phyloP scores from a whole-genome alignment of 805 yeast species.

The Wickerhamomyces rabaulensis region DNA sequence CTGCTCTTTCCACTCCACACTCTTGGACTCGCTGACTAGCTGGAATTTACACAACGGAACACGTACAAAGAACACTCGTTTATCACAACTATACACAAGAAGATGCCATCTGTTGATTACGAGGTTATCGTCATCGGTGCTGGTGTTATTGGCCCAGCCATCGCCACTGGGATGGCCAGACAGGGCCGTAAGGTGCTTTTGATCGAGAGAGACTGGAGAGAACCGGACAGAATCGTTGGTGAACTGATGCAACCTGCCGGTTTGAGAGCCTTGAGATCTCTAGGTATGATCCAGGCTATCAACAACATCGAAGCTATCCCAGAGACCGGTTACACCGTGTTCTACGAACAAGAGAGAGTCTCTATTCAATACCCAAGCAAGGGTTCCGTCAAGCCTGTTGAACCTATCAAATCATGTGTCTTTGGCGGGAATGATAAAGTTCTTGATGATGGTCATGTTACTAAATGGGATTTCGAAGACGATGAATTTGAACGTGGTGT shows the following conservation, averaged over 20 bases:
- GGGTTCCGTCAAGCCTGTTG: constrained; percentile 37
- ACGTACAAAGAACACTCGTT: neutral
- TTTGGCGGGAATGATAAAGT: constrained; percentile 53
- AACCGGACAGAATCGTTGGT: constrained; percentile 96
- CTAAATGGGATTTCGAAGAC: constrained; percentile 49
- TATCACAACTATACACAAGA: neutral
- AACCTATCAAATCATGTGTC: constrained; percentile 52
- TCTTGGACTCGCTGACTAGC: neutral
- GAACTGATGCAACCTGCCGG: constrained; percentile 98
- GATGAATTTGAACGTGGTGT: constrained; percentile 62
- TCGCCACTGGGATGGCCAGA: constrained; percentile 85
- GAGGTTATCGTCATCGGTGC: constrained; percentile 96
- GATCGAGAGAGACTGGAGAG: constrained; percentile 83
- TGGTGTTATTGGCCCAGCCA: constrained; percentile 94
- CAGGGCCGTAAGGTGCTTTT: constrained; percentile 77
- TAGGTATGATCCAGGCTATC: constrained; percentile 77
- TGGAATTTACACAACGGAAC: neutral
- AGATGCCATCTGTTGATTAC: constrained; percentile 28
- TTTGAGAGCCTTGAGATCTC: constrained; percentile 69
- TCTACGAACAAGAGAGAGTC: constrained; percentile 54
- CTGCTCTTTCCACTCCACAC: neutral
- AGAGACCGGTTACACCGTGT: constrained; percentile 76
- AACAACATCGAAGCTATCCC: constrained; percentile 73
- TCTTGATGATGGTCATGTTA: constrained; percentile 45
- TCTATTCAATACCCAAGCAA: constrained; percentile 70